Percentiles rank a stretch among this genome's conserved stretches.
These are phyloP conservation scores for Psidium guajava DNA, from an alignment of 345 rosid genomes.

Conservation along the genomic window DNA sequence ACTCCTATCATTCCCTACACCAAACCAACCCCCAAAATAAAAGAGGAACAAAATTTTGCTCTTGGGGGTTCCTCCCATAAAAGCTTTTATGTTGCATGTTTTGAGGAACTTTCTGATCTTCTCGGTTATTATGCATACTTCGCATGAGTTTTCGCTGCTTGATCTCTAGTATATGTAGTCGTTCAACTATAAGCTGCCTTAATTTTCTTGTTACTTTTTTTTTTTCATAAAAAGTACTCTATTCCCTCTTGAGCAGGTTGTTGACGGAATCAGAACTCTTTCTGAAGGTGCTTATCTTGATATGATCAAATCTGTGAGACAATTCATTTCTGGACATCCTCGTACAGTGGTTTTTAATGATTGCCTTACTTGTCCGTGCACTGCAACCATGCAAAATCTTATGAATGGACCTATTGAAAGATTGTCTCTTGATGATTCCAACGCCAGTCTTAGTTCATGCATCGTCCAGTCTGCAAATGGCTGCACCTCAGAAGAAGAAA, in stretches of 20 bases:
- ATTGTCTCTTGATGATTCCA: slow-evolving; percentile 31
- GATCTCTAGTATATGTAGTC: neutral
- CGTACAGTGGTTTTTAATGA: slow-evolving; percentile 39
- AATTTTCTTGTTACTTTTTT: neutral
- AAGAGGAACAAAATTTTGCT: neutral
- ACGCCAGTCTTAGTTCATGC: slow-evolving; percentile 40
- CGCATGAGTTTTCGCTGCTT: neutral
- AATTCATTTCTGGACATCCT: slow-evolving; percentile 46
- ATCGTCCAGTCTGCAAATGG: neutral
- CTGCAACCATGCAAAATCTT: slow-evolving; percentile 27
- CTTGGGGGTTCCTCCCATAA: neutral
- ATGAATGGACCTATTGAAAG: slow-evolving; percentile 26
- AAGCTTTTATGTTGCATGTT: neutral
- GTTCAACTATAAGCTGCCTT: neutral
- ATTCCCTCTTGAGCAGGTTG: slow-evolving; percentile 32
- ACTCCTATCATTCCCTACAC: neutral
- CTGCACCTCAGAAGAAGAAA: neutral
- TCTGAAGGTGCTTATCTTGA: slow-evolving; percentile 27
- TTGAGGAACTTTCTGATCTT: neutral
- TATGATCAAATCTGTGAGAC: slow-evolving; percentile 40
- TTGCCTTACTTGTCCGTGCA: slow-evolving; percentile 6
- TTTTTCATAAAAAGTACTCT: neutral
- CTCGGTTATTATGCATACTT: neutral
- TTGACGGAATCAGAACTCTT: slow-evolving; percentile 48
- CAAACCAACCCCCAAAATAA: neutral